phyloP scores from a whole-genome alignment of 305 asterid genomes.

The Solanum hybrid region DNA sequence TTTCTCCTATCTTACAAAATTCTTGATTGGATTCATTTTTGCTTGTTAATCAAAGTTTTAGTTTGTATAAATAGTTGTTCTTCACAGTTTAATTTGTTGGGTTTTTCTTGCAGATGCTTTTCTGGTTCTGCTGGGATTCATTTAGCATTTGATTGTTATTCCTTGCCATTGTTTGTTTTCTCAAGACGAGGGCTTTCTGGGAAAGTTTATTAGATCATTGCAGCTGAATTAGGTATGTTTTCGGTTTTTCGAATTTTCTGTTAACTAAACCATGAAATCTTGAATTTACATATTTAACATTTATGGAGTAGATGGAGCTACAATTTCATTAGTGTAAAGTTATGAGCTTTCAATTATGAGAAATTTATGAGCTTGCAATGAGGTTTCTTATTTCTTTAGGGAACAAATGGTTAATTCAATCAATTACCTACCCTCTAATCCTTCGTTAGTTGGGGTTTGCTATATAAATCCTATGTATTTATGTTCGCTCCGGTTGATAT shows the following conservation, averaged over 20 bases:
- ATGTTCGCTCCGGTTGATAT: background rate
- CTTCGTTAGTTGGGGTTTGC: background rate
- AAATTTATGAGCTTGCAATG: background rate
- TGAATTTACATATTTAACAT: background rate
- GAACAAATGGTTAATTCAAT: background rate
- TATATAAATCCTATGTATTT: background rate
- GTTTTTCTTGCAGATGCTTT: background rate
- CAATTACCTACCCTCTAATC: background rate
- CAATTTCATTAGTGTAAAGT: background rate
- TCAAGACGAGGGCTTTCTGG: background rate
- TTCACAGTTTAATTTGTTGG: background rate
- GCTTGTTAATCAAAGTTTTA: background rate
- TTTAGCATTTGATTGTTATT: background rate
- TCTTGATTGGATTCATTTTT: background rate
- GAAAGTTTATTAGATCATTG: background rate
- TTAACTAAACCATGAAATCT: background rate
- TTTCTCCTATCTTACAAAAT: background rate
- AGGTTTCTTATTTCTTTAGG: background rate
- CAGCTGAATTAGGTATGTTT: background rate
- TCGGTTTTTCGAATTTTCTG: background rate
- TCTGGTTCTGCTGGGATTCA: background rate
- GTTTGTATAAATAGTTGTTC: background rate
- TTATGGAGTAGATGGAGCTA: background rate
- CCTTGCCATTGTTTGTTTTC: background rate
- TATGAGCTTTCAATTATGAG: background rate